Evolutionary conservation across 495 filamentous ascomycete genomes (phyloP).

Genomic region (Elaphomyces granulatus): DNA sequence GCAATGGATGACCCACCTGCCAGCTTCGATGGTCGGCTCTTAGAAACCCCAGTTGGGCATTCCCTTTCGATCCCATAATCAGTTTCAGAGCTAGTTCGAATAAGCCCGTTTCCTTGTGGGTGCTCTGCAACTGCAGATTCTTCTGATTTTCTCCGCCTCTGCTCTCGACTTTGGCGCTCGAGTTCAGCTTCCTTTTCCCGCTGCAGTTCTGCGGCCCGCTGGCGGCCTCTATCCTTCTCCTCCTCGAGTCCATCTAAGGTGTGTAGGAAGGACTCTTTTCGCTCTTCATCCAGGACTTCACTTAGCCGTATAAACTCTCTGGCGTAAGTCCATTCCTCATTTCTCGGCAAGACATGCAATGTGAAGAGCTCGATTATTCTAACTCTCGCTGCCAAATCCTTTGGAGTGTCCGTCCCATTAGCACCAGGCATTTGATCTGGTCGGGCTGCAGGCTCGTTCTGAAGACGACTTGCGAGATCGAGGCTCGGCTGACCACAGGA

Average conservation of each 20-base stretch:
- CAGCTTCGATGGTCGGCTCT: conserved; percentile 18
- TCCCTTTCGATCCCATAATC: conserved; percentile 41
- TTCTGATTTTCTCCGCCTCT: conserved; percentile 45
- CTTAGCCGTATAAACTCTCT: conserved; percentile 73
- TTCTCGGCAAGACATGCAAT: conserved; percentile 78
- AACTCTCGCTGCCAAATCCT: conserved; percentile 58
- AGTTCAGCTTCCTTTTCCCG: conserved; percentile 48
- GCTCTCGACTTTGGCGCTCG: conserved; percentile 39
- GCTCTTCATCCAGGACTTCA: conserved; percentile 80
- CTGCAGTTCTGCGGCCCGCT: conserved; percentile 45
- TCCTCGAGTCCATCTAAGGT: conserved; percentile 43
- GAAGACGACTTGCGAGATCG: conserved; percentile 46
- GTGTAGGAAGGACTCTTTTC: conserved; percentile 70
- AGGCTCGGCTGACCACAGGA: conserved; percentile 54
- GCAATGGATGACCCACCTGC: conserved; percentile 14
- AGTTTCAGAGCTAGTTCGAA: conserved; percentile 36
- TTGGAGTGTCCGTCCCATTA: conserved; percentile 59
- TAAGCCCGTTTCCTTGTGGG: conserved; percentile 34
- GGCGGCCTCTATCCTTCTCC: conserved; percentile 61
- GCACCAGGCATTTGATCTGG: conserved; percentile 22
- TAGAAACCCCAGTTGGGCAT: conserved; percentile 22
- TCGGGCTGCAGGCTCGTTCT: conserved; percentile 16
- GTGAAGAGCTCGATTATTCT: conserved; percentile 91
- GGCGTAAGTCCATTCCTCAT: conserved; percentile 91
- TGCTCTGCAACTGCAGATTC: conserved; percentile 32